Evolutionary conservation across 139 green algal genomes (phyloP).

Genomic region (Picochlorum sp.): DNA sequence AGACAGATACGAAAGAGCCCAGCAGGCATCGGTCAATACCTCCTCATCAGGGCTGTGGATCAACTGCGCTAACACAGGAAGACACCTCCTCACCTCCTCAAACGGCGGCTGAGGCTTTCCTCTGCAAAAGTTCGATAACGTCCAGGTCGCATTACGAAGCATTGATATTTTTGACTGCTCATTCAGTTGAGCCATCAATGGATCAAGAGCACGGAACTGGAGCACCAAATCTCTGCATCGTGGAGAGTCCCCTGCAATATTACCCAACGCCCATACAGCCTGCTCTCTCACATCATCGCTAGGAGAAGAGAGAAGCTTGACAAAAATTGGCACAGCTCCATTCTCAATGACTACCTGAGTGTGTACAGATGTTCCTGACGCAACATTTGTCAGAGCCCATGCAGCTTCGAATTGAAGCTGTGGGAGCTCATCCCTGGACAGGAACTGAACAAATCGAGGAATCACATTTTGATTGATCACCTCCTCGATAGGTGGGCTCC

Average conservation of each 20-base stretch:
- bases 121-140: slow-evolving; percentile 99
- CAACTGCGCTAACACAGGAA: slow-evolving; percentile 85
- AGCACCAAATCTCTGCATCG: slow-evolving; percentile 95
- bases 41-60: slow-evolving; percentile 59
- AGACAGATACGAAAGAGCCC: slow-evolving; percentile 96
- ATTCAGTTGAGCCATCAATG: slow-evolving; percentile 88
- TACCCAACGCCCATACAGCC: slow-evolving; percentile 98
- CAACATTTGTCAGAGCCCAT: slow-evolving; percentile 99
- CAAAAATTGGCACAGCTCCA: slow-evolving; percentile 95
- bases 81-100: slow-evolving; percentile 66
- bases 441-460: slow-evolving; percentile 93
- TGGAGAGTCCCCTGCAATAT: slow-evolving; percentile 93
- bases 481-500: slow-evolving; percentile 96
- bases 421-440: slow-evolving; percentile 74
- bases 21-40: slow-evolving; percentile 98
- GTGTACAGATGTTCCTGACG: slow-evolving; percentile 92
- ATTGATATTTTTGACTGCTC: slow-evolving; percentile 91
- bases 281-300: slow-evolving; percentile 95
- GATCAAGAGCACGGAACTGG: slow-evolving; percentile 63
- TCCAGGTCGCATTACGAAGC: slow-evolving; percentile 99
- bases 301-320: slow-evolving; percentile 81
- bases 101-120: slow-evolving; percentile 84
- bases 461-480: slow-evolving; percentile 95
- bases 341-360: slow-evolving; percentile 96
- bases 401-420: slow-evolving; percentile 90